A percentile compares a stretch with the other conserved stretches of the same genome.
Conservation (phyloP, 768 basidiomycete genomes). For the Hypholoma fasciculare region DNA sequence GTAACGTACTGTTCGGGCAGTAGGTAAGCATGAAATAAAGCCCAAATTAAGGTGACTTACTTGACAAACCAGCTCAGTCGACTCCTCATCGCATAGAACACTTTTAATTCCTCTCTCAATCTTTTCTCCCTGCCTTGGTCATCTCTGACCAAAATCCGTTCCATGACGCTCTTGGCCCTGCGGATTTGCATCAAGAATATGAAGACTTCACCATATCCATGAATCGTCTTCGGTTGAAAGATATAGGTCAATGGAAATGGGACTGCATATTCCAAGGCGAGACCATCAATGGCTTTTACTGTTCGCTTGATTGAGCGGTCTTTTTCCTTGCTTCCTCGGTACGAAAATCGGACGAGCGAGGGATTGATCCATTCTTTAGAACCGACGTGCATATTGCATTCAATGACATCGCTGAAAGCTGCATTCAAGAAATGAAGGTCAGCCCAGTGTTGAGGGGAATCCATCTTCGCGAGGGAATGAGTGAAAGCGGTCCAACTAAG, state of each 20-base stretch:
- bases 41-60: constrained; percentile 42
- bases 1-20: constrained; percentile 44
- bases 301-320: constrained; percentile 48
- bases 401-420: constrained; percentile 67
- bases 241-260: constrained; percentile 84
- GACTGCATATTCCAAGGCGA: constrained; percentile 76
- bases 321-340: constrained; percentile 51
- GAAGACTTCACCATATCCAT: constrained; percentile 67
- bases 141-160: constrained; percentile 68
- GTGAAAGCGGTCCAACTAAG: background rate
- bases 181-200: constrained; percentile 72
- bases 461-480: constrained; percentile 52
- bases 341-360: constrained; percentile 71
- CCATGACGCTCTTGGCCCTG: constrained; percentile 69
- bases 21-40: background rate
- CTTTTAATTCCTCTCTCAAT: constrained; percentile 53
- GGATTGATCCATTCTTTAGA: constrained; percentile 59
- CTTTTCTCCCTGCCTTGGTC: constrained; percentile 32
- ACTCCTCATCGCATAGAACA: constrained; percentile 74
- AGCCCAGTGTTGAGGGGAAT: constrained; percentile 66
- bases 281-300: constrained; percentile 63
- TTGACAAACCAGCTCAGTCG: constrained; percentile 85
- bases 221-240: constrained; percentile 56
- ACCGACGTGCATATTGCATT: constrained; percentile 41
- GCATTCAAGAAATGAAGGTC: constrained; percentile 87